Evolutionary conservation across 176 grass and related monocot genomes (phyloP), one percentile per base, ranked within the genome.

Genomic region (Triticum dicoccoides): DNA sequence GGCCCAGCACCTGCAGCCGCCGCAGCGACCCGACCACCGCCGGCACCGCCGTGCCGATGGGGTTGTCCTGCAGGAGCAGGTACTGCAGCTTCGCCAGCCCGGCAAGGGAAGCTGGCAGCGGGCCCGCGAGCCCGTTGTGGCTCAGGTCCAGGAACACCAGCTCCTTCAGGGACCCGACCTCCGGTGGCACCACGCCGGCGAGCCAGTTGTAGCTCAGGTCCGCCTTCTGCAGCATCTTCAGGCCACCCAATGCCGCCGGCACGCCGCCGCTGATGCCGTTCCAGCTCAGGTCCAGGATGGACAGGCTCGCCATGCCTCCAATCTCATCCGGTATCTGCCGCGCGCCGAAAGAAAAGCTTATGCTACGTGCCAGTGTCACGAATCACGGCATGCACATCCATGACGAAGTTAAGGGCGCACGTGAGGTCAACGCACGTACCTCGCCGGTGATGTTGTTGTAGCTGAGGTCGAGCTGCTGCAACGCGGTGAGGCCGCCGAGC

Each of bases 231-330:
- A 97, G 90, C 64, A 45, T 80, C 58, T 56, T 69, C 6, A 97
- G 73, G 68, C 80, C 70, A 9, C 95, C 88, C 37, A 94, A 8
- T 21, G 84, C 39, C 15, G 64, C 72, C 29, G 90, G 92, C 56
- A 97, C 13, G 8, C 39, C 67, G 25, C 95, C 95, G 73, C 5
- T 8, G 82, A 97, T 62, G 73, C 59, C 20, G 83, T 97, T 97
- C 88, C 88, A 94, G 80, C 95, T 94, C 17, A 97, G 83, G 84
- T 97, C 95, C 32, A 97, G 83, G 80, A 97, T 97, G 77, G 92
- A 86, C 62, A 97, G 86, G 51, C 88, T 91, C 39, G 42, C 17
- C 88, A 97, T 85, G 23, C 88, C 90, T 5, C 92, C 90, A 17
- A 97, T 64, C 78, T 91, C 90, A 49, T 56, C 38, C 0, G 88